Evolutionary conservation across 495 filamentous ascomycete species (phyloP).

Genomic region (Monascus purpureus): DNA sequence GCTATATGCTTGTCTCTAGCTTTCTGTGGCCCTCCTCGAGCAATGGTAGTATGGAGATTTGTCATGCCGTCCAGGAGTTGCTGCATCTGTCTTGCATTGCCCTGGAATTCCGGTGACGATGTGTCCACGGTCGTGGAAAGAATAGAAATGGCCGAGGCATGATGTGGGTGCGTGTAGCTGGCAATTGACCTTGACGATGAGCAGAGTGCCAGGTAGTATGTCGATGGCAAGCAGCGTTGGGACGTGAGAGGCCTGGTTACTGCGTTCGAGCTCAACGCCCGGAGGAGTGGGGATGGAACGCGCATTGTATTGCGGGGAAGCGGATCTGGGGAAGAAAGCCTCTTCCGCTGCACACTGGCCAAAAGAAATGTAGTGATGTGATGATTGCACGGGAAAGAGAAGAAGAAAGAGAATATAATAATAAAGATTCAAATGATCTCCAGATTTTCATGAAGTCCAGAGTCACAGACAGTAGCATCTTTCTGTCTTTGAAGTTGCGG

Average conservation of each 20-base stretch:
- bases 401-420: not conserved
- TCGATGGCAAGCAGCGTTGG: no score
- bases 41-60: conserved; percentile 53
- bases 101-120: conserved; percentile 59
- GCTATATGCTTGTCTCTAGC: conserved; percentile 79
- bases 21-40: conserved; percentile 66
- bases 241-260: conserved; percentile 1
- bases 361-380: not conserved
- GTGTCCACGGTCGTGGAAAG: conserved; percentile 66
- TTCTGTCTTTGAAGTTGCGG: not conserved
- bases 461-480: no score
- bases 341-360: no score
- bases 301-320: conserved; percentile 22
- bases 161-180: conserved; percentile 51
- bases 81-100: conserved; percentile 70
- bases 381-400: not conserved
- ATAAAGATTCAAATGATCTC: no score
- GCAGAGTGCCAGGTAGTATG: not conserved
- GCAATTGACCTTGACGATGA: conserved; percentile 21
- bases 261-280: conserved; percentile 9
- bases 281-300: conserved; percentile 23
- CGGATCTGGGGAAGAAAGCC: not conserved
- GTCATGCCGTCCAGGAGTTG: conserved; percentile 52
- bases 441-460: no score
- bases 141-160: conserved; percentile 62